Conservation (phyloP, 2,329 filamentous ascomycete genomes). For the Fusarium neocosmosporiellum region DNA sequence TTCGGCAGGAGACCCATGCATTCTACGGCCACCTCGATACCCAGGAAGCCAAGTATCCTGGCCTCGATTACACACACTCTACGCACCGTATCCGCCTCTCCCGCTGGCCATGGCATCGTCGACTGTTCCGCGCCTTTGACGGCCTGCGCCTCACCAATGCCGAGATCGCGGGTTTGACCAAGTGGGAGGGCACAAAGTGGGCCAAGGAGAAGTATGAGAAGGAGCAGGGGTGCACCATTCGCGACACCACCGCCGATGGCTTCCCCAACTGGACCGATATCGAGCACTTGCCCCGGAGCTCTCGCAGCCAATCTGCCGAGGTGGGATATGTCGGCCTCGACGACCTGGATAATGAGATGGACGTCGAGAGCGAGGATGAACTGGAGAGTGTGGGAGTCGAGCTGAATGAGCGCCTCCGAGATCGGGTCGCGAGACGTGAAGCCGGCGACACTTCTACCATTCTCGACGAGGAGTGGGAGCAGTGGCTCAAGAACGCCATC, state of each 20-base stretch:
- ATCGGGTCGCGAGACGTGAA: slow-evolving; percentile 71
- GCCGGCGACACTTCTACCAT: slow-evolving; percentile 68
- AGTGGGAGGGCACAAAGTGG: slow-evolving; percentile 88
- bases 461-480: slow-evolving; percentile 79
- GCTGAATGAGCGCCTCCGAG: slow-evolving; percentile 73
- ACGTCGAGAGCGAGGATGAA: slow-evolving; percentile 65
- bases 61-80: slow-evolving; percentile 79
- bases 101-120: slow-evolving; percentile 80
- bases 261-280: slow-evolving; percentile 67
- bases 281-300: slow-evolving; percentile 27
- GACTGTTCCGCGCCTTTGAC: slow-evolving; percentile 82
- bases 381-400: slow-evolving; percentile 68
- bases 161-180: slow-evolving; percentile 78
- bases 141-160: slow-evolving; percentile 72
- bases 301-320: slow-evolving; percentile 21
- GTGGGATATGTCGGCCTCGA: slow-evolving; percentile 34
- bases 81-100: slow-evolving; percentile 82
- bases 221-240: slow-evolving; percentile 76
- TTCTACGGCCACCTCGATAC: slow-evolving; percentile 85
- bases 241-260: slow-evolving; percentile 77
- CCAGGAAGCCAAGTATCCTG: slow-evolving; percentile 83
- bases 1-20: slow-evolving; percentile 80
- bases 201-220: slow-evolving; percentile 83
- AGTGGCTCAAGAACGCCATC: slow-evolving; percentile 77
- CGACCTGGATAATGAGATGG: slow-evolving; percentile 49